Evolutionary conservation across 306 rosid genomes (phyloP), one percentile per base, ranked within the genome.

Genomic region (Oemleria cerasiformis): DNA sequence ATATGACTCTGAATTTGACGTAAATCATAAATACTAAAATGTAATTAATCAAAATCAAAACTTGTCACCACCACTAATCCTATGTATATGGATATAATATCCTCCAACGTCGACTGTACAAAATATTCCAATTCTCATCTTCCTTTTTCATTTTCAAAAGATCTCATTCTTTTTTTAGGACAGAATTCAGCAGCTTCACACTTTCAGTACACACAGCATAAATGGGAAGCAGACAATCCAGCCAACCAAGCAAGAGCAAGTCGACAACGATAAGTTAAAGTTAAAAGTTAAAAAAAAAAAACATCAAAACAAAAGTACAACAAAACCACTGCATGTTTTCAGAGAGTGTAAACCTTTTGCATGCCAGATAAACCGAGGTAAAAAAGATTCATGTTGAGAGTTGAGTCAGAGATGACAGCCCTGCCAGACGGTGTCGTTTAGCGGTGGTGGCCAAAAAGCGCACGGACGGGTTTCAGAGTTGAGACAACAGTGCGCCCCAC

Each of bases 401-500:
- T 10, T 50, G 63, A 53, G 73, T 68, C 73, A 68, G 73, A 53
- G 73, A 53, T 13, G 21, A 68, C 63, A 68, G 59, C 11, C 8
- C 25, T 1, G 41, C 20, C 20, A 38, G 7, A 38, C 63, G 63
- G 73, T 21, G 73, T 53, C 73, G 39, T 68, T 25, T 38, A 51
- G 73, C 20, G 5, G 44, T 13, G 56, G 34, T 30, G 11, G 39
- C 19, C 56, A 45, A 53, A 47, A 42, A 6, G 1, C 80, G 76
- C 66, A 78, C 83, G 80, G 75, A 84, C 61, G 79, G 70, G 78
- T 36, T 70, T 30, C 36, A 30, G 36, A 30, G 36, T 30, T 30
- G 36, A 30, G 36, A 17, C n/a, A 83, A 84, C 75, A 76, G 60
- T 67, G 81, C 80, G 70, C 40, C 70, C 77, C 84, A 85, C 79